These are phyloP conservation scores for Pyropia haitanensis DNA, from an alignment of 23 red algal genomes.

Conservation along the genomic window DNA sequence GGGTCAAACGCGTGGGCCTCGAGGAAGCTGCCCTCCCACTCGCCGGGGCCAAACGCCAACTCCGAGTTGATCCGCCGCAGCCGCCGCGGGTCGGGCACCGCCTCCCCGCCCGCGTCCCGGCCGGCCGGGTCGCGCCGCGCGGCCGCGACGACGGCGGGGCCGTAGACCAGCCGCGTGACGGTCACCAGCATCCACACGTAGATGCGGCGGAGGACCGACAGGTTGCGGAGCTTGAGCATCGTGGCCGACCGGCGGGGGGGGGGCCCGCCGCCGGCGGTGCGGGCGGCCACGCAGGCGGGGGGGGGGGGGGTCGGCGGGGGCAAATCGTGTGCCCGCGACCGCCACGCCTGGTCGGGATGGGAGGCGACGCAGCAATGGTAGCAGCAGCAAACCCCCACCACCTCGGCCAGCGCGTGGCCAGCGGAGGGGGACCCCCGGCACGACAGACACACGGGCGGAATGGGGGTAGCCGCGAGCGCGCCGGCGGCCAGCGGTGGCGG, in stretches of 20 bases:
- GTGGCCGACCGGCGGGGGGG: conserved; percentile 2
- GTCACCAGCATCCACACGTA: conserved; percentile 41
- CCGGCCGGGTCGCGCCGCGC: conserved; percentile 8
- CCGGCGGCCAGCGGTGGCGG: no score
- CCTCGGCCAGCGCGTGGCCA: no score
- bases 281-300: not conserved
- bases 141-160: conserved; percentile 6
- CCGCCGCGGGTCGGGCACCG: conserved; percentile 14
- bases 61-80: conserved; percentile 80
- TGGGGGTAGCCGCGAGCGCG: no score
- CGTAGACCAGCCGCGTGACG: conserved; percentile 43
- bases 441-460: no score
- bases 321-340: not conserved
- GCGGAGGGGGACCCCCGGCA: no score
- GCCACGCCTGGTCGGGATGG: not conserved
- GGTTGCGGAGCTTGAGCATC: conserved; percentile 60
- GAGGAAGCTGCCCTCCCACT: conserved; percentile 69
- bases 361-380: not conserved
- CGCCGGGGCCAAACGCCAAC: conserved; percentile 77
- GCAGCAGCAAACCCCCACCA: no score
- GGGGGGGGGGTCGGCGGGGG: not conserved
- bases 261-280: not conserved
- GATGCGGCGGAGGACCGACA: conserved; percentile 45
- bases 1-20: conserved; percentile 10
- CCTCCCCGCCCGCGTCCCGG: conserved; percentile 6